phyloP scores from a whole-genome alignment of 257 asterid genomes.

The Penstemon newberryi region DNA sequence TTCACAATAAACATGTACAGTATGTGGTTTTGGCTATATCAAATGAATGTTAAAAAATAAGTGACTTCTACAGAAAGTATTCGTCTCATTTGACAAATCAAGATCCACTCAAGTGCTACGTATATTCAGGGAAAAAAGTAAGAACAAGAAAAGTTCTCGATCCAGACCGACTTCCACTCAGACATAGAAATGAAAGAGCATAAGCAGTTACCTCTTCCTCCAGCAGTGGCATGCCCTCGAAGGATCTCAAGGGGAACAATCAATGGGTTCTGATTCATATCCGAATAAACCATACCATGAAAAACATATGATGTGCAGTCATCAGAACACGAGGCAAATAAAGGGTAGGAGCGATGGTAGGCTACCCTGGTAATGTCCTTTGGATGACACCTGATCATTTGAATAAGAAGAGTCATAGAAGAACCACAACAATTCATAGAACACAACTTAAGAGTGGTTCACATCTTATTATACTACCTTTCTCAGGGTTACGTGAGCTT shows the following conservation, averaged over 20 bases:
- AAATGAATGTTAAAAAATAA: neutral
- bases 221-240: conserved; percentile 69
- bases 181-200: neutral
- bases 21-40: neutral
- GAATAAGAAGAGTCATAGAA: conserved; percentile 7
- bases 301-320: conserved; percentile 85
- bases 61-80: neutral
- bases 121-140: neutral
- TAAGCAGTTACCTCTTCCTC: conserved; percentile 72
- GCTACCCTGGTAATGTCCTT: conserved; percentile 81
- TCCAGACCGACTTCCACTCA: neutral
- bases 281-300: conserved; percentile 95
- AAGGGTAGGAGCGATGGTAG: conserved; percentile 86
- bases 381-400: conserved; percentile 63
- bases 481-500: conserved; percentile 6
- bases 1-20: neutral
- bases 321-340: conserved; percentile 89
- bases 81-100: neutral
- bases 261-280: conserved; percentile 82
- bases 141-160: neutral
- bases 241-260: conserved; percentile 89
- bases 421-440: conserved; percentile 7
- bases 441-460: neutral
- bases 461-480: neutral
- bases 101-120: neutral